Evolutionary conservation across 495 filamentous ascomycete species (phyloP).

Genomic region (Neurospora sp.): DNA sequence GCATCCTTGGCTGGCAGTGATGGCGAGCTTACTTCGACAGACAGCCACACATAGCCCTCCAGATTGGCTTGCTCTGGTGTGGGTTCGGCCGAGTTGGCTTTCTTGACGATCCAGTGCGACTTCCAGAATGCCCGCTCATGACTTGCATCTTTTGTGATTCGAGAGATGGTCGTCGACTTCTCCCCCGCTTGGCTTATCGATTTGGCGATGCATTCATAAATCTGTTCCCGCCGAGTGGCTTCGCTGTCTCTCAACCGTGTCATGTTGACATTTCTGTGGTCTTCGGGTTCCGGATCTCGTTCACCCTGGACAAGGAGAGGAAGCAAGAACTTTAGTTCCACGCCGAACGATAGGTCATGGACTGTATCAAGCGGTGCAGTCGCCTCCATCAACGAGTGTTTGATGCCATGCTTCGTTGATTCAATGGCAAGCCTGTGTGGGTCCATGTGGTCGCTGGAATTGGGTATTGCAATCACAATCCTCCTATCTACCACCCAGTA

Average conservation of each 20-base stretch:
- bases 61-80: conserved; percentile 5
- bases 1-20: conserved; percentile 11
- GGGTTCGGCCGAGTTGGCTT: conserved; percentile 20
- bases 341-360: conserved; percentile 1
- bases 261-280: neutral
- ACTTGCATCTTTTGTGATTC: conserved; percentile 1
- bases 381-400: neutral
- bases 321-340: conserved; percentile 7
- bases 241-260: neutral
- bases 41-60: conserved; percentile 16
- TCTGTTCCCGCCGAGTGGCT: conserved; percentile 1
- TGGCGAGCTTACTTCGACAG: conserved; percentile 23
- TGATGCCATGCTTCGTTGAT: neutral
- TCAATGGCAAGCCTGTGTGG: neutral
- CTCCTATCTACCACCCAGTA: neutral
- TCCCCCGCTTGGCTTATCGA: conserved; percentile 12
- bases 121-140: conserved; percentile 18
- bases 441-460: neutral
- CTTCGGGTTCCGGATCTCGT: neutral
- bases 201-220: conserved; percentile 7
- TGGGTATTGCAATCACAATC: neutral
- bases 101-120: conserved; percentile 24
- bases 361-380: neutral
- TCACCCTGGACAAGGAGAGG: conserved; percentile 2
- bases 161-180: conserved; percentile 8